A percentile compares a stretch with the other conserved stretches of the same genome.
phyloP scores from a whole-genome alignment of 2,329 filamentous ascomycete species.

The Verticillium albo-atrum region DNA sequence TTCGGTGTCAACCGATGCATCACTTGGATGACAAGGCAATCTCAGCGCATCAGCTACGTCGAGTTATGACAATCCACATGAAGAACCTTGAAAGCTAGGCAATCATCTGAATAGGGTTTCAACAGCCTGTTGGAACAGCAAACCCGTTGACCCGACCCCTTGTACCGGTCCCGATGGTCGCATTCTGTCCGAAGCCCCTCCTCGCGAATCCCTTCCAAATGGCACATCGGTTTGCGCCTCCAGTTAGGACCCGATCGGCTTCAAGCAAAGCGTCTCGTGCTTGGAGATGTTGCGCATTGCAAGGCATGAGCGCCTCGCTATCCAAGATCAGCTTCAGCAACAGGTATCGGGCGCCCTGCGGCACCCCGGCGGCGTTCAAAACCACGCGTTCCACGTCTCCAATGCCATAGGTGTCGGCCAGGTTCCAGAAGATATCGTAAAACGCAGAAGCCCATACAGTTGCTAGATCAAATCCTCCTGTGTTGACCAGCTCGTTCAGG shows the following conservation, averaged over 20 bases:
- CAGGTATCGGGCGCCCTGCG: constrained; percentile 42
- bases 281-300: constrained; percentile 43
- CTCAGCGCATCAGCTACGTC: too few relatives aligned
- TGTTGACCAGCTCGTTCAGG: constrained; percentile 34
- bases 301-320: constrained; percentile 45
- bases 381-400: constrained; percentile 31
- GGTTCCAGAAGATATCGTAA: constrained; percentile 49
- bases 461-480: constrained; percentile 28
- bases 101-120: too few relatives aligned
- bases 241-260: constrained; percentile 41
- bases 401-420: constrained; percentile 46
- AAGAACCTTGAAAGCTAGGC: too few relatives aligned
- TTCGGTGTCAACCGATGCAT: too few relatives aligned
- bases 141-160: constrained; percentile 1
- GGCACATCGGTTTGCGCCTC: constrained; percentile 39
- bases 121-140: background rate
- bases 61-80: too few relatives aligned
- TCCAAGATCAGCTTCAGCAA: constrained; percentile 44
- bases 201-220: constrained; percentile 48
- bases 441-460: constrained; percentile 43
- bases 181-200: constrained; percentile 38
- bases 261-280: constrained; percentile 46
- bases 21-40: too few relatives aligned
- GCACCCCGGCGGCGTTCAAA: constrained; percentile 34
- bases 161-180: constrained; percentile 4